Percentiles rank a stretch among this genome's conserved stretches.
Conservation (phyloP, 2,329 filamentous ascomycete species). For the Apiospora hydei region DNA sequence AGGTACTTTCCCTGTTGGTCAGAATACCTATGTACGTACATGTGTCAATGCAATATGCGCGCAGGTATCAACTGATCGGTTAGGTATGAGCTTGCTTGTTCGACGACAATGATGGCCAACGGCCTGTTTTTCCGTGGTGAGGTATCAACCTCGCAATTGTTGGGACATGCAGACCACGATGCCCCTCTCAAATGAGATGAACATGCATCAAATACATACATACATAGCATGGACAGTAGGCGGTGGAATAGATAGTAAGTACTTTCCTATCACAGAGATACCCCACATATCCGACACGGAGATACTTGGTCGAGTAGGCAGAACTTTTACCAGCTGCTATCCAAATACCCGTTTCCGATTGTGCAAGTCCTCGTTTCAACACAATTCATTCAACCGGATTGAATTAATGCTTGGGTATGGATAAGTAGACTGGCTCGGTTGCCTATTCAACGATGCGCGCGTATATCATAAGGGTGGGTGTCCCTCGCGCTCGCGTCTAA, state of each 20-base stretch:
- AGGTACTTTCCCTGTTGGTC: conserved; percentile 8
- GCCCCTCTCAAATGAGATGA: conserved; percentile 3
- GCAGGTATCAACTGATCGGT: too few relatives aligned
- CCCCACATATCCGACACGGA: neutral
- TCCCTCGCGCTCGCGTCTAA: neutral
- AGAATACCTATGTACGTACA: neutral
- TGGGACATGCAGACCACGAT: neutral
- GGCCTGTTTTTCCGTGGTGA: neutral
- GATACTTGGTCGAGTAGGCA: neutral
- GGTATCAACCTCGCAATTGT: neutral
- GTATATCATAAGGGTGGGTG: neutral
- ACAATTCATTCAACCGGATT: neutral
- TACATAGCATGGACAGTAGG: too few relatives aligned
- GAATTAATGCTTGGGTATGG: neutral
- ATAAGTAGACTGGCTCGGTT: too few relatives aligned
- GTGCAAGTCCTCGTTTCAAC: neutral
- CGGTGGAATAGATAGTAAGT: neutral
- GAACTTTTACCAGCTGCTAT: neutral
- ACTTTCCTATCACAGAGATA: neutral
- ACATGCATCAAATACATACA: neutral
- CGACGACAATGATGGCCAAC: neutral
- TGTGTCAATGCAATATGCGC: neutral
- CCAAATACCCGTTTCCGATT: neutral
- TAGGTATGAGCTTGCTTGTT: neutral
- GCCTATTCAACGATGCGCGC: neutral